phyloP scores from a whole-genome alignment of 495 filamentous ascomycete species.

The Patellaria atrata region DNA sequence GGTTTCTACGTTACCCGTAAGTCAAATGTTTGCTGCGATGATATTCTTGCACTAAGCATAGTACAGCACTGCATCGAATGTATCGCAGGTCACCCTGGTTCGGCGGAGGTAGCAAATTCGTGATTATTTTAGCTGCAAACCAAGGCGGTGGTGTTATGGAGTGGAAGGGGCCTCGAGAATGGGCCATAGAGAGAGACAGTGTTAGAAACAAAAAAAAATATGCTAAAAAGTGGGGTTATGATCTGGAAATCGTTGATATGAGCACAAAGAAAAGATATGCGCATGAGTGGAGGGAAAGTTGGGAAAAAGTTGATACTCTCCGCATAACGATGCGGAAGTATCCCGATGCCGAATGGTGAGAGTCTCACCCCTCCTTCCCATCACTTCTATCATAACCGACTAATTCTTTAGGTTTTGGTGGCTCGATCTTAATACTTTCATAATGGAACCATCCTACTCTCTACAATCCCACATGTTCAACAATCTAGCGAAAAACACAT shows the following conservation, averaged over 20 bases:
- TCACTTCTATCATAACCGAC: not conserved
- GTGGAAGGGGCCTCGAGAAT: slow-evolving; percentile 94
- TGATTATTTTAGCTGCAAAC: slow-evolving; percentile 89
- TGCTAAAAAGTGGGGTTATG: slow-evolving; percentile 78
- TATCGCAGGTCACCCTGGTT: slow-evolving; percentile 45
- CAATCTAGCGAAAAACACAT: slow-evolving; percentile 55
- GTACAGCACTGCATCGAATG: slow-evolving; percentile 27
- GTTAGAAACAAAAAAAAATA: slow-evolving; percentile 90
- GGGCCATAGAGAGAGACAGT: slow-evolving; percentile 95
- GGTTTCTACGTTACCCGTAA: slow-evolving; percentile 56
- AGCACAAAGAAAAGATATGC: slow-evolving; percentile 96
- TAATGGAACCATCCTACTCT: slow-evolving; percentile 92
- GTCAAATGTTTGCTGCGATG: slow-evolving; percentile 32
- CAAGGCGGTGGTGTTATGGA: slow-evolving; percentile 96
- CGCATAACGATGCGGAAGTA: slow-evolving; percentile 85
- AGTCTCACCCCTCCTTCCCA: no score
- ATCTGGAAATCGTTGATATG: slow-evolving; percentile 94
- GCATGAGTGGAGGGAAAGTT: slow-evolving; percentile 97
- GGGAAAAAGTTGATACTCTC: slow-evolving; percentile 97
- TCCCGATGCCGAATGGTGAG: slow-evolving; percentile 89
- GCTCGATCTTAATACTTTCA: slow-evolving; percentile 93
- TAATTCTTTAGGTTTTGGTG: slow-evolving; percentile 79
- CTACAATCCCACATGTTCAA: slow-evolving; percentile 85
- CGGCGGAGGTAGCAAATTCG: slow-evolving; percentile 79
- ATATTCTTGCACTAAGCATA: slow-evolving; percentile 23